Evolutionary conservation across 179 eudicot species (phyloP).

Genomic region (Dionaea muscipula): DNA sequence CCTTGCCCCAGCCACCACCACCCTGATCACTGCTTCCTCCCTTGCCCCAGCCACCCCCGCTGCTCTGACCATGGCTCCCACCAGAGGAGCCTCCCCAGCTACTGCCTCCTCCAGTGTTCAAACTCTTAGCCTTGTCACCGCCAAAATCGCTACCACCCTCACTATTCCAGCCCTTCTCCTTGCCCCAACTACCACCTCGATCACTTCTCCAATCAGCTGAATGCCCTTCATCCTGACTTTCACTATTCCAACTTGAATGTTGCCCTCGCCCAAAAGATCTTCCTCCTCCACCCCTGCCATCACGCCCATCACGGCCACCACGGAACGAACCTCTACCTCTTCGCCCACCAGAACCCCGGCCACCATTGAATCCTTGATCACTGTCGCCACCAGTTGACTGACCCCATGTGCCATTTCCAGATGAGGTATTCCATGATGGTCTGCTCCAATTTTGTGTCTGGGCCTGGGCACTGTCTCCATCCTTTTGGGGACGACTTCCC

Average conservation of each 20-base stretch:
- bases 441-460: slow-evolving; percentile 10
- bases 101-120: too few species aligned
- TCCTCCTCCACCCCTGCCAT: slow-evolving; percentile 19
- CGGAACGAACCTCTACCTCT: slow-evolving; percentile 33
- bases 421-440: slow-evolving; percentile 7
- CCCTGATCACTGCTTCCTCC: not conserved
- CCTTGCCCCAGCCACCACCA: not conserved
- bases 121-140: too few species aligned
- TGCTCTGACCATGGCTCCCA: not conserved
- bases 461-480: slow-evolving; percentile 3
- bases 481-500: slow-evolving; percentile 12
- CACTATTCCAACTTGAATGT: slow-evolving; percentile 12
- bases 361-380: slow-evolving; percentile 18
- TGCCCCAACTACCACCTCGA: slow-evolving; percentile 3
- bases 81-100: slow-evolving; percentile 5
- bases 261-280: slow-evolving; percentile 23
- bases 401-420: slow-evolving; percentile 7
- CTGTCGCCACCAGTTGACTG: slow-evolving; percentile 10
- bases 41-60: not conserved
- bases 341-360: slow-evolving; percentile 32
- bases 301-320: slow-evolving; percentile 31
- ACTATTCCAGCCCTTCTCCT: not conserved
- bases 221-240: slow-evolving; percentile 10
- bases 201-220: slow-evolving; percentile 1
- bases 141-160: not conserved